Evolutionary conservation across 1,284 basidiomycete genomes (phyloP).

Genomic region (Rugosomyces carneus): DNA sequence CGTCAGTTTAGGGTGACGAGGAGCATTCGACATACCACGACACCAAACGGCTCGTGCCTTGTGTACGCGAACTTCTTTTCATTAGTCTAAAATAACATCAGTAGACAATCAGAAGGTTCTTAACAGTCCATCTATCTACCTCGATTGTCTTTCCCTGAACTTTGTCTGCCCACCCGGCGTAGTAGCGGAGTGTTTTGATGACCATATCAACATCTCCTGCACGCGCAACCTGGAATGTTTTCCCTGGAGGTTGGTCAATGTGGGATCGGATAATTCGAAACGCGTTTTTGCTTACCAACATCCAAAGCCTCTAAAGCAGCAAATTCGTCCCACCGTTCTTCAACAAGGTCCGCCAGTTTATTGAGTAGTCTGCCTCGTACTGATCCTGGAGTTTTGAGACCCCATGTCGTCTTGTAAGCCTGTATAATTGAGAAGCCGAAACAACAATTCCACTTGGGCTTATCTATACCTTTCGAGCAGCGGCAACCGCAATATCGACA

Average conservation of each 20-base stretch:
- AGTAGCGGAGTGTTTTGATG: constrained; percentile 40
- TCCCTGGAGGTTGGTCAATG: constrained; percentile 22
- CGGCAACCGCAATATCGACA: constrained; percentile 64
- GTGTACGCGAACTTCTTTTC: constrained; percentile 66
- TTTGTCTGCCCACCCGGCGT: constrained; percentile 53
- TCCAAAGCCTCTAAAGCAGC: constrained; percentile 69
- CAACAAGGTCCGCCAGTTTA: constrained; percentile 72
- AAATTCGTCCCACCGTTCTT: constrained; percentile 61
- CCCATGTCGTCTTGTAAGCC: constrained; percentile 59
- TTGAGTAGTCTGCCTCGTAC: constrained; percentile 52
- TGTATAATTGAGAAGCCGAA: too few species aligned
- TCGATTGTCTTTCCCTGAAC: constrained; percentile 56
- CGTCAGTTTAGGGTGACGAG: neutral
- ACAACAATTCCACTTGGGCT: too few species aligned
- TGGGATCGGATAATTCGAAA: neutral
- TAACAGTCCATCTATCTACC: constrained; percentile 25
- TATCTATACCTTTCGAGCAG: constrained; percentile 60
- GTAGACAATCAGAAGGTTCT: neutral
- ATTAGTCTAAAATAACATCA: constrained; percentile 35
- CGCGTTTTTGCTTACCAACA: constrained; percentile 31
- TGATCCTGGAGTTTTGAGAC: constrained; percentile 47
- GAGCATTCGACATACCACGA: constrained; percentile 34
- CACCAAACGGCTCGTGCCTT: constrained; percentile 83
- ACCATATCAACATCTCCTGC: constrained; percentile 44
- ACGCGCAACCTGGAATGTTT: constrained; percentile 34